Percentiles rank a stretch among this genome's conserved stretches.
Evolutionary conservation across 306 rosid species (phyloP).

Genomic region (Citrullus amarus): DNA sequence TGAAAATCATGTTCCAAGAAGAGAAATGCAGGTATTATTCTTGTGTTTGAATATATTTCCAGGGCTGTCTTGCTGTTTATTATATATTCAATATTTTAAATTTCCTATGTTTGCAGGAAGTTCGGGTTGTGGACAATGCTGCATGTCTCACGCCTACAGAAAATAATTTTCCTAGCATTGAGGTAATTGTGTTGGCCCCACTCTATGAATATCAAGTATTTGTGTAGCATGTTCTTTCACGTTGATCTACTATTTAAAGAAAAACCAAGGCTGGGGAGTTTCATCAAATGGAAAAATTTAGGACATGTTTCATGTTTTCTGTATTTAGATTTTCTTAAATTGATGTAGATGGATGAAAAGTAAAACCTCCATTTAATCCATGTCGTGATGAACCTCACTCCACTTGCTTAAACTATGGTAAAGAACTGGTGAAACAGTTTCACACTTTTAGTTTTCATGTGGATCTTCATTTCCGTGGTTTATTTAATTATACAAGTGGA

Average conservation of each 20-base stretch:
- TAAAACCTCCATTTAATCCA: neutral
- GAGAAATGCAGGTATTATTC: conserved; percentile 32
- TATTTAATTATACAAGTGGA: neutral
- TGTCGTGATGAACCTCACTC: neutral
- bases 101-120: conserved; percentile 42
- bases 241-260: neutral
- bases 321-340: neutral
- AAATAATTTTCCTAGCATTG: conserved; percentile 21
- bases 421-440: neutral
- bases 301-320: neutral
- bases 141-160: conserved; percentile 34
- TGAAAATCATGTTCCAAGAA: conserved; percentile 53
- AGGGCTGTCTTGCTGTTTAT: neutral
- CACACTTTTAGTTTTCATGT: neutral
- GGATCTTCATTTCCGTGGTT: neutral
- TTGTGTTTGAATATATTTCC: neutral
- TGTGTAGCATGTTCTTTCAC: neutral
- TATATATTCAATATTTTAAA: conserved; percentile 13
- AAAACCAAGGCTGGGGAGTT: neutral
- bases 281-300: neutral
- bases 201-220: neutral
- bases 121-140: conserved; percentile 41
- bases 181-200: conserved; percentile 29
- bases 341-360: neutral
- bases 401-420: neutral